Base-by-base conservation (phyloP, 2,329 filamentous ascomycete species). In the Pseudophaeomoniella oleicola region DNA sequence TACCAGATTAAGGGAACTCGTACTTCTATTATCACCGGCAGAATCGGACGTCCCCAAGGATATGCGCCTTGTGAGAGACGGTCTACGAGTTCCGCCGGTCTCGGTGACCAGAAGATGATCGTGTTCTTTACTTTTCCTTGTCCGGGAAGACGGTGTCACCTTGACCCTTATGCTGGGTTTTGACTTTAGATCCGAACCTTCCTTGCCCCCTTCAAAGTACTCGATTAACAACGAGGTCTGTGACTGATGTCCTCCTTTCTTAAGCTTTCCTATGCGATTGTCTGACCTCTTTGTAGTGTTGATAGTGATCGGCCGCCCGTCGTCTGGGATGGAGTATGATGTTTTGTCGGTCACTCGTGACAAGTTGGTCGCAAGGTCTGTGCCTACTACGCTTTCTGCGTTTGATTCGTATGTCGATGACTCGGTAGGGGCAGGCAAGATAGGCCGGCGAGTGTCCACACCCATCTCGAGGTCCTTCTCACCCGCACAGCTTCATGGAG, bases 201-300 rank as follows among this genome's bases (percentile, higher is more conserved):
- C 63, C 56, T 83, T 87, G 44, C 78, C 75, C 46, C 77, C 82
- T 61, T 94, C 87, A 52, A 92, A 94, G 59, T 93, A 94, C 62
- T 94, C 87, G 51, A 94, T 94, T 50, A 94, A 68, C 46, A 94
- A 69, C 39, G 84, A 92, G 27, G 87, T 93, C 63, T 93, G 86
- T 32, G 84, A 93, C 49, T 73, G 59, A 32, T 71, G 58, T 52
- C 60, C 53, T 52, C 63, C 58, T 55, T 58, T 67, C 59, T 66
- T 66, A 39, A 71, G 60, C 43, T 61, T 69, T 42, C 55, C 52
- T 29, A 55, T 58, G 42, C 67, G 62, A 47, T 66, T 71, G 69
- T 74, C 55, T 75, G 78, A 49, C 58, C 81, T 68, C 52, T 72
- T 73, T 30, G 60, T 56, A 49, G 88, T 94, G 54, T 80, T 78